Percentiles rank a stretch among this genome's conserved stretches.
Evolutionary conservation across 257 asterid genomes (phyloP).

Genomic region (Scutellaria minor): DNA sequence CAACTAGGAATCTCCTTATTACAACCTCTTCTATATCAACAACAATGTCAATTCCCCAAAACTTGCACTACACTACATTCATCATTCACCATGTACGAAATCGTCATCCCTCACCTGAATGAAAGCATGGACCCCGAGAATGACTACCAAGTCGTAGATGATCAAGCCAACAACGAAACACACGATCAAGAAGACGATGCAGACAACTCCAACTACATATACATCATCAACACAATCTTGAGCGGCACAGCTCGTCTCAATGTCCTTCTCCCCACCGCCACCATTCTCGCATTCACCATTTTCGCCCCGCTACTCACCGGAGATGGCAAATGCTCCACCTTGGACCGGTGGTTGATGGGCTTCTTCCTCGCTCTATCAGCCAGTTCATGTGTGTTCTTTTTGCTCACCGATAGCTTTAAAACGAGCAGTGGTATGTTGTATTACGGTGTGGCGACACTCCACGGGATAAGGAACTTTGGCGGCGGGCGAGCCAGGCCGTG

Average conservation of each 20-base stretch:
- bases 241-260: constrained; percentile 67
- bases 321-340: constrained; percentile 57
- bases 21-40: not conserved
- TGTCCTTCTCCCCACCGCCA: constrained; percentile 58
- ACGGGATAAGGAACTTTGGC: constrained; percentile 58
- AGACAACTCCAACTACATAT: constrained; percentile 51
- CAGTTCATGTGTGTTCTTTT: constrained; percentile 53
- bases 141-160: constrained; percentile 20
- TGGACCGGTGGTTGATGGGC: constrained; percentile 50
- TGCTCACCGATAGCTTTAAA: constrained; percentile 59
- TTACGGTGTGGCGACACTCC: constrained; percentile 62
- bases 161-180: constrained; percentile 5
- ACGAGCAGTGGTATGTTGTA: constrained; percentile 56
- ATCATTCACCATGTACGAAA: constrained; percentile 13
- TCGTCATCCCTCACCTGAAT: constrained; percentile 29
- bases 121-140: constrained; percentile 39
- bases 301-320: constrained; percentile 56
- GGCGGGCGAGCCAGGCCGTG: constrained; percentile 50
- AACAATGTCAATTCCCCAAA: not conserved
- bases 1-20: constrained; percentile 41
- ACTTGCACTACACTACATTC: constrained; percentile 5
- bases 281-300: constrained; percentile 65
- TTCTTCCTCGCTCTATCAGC: constrained; percentile 48
- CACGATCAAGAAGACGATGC: constrained; percentile 37
- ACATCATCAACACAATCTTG: constrained; percentile 53